Conservation (phyloP, 2,329 filamentous ascomycete species). For the Ophiostoma sp. region DNA sequence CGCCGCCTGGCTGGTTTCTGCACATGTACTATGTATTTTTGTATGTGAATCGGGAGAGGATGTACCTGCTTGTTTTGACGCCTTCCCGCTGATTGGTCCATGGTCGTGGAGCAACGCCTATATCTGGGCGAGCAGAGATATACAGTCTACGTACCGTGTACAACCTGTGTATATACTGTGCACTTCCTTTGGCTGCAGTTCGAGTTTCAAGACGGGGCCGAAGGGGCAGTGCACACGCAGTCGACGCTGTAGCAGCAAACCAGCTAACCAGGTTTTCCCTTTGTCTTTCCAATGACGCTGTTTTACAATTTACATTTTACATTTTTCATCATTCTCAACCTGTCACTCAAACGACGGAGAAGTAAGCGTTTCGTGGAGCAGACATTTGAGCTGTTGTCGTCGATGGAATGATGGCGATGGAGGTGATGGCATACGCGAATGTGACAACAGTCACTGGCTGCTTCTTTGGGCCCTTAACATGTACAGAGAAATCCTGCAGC, state of each 20-base stretch:
- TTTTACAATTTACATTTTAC: too few relatives aligned
- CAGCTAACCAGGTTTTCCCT: too few relatives aligned
- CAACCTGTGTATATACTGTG: background rate
- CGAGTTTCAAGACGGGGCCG: conserved; percentile 6
- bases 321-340: background rate
- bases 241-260: background rate
- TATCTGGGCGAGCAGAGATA: background rate
- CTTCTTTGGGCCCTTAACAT: background rate
- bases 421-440: background rate
- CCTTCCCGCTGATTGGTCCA: background rate
- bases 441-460: background rate
- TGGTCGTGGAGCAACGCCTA: conserved; percentile 5
- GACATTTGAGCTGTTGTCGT: background rate
- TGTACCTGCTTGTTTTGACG: background rate
- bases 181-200: background rate
- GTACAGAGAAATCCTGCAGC: background rate
- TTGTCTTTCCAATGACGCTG: background rate
- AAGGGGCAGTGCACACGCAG: background rate
- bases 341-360: background rate
- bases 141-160: background rate
- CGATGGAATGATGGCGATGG: background rate
- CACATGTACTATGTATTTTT: background rate
- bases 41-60: background rate
- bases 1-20: background rate
- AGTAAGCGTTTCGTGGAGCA: conserved; percentile 7